Evolutionary conservation across 2,329 filamentous ascomycete genomes (phyloP), one percentile per base, ranked within the genome.

Genomic region (Metarhizium album): DNA sequence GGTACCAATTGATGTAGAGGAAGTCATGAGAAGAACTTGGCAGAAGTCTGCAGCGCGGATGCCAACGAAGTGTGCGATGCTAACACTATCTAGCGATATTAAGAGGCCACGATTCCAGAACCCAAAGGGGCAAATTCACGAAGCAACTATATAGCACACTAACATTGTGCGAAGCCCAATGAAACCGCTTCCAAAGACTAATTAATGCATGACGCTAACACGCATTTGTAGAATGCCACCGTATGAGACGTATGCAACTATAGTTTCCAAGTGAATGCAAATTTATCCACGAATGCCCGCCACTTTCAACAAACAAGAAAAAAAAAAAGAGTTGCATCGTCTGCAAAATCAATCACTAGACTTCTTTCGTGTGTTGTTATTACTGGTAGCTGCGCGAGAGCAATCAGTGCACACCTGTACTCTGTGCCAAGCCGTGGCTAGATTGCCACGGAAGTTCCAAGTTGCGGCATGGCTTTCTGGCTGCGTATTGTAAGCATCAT

Each of bases 401-500:
- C 65, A 65, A 38, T 69, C 66, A 11, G 64, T 59, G 31, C 62
- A 69, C 3, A 72, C 58, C 45, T 60, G 64, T 3, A 84, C 69
- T 2, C 80, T 74, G 60, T 85, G 80, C 82, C 82, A 85, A 1
- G 80, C 81, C n/a, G 78, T 83, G 2, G 80, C 79, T 50, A 84
- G 68, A 61, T 84, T 84, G 0, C 82, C 82, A 2, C 81, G 70
- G 35, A 82, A 68, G 54, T 85, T 85, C 65, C 80, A 85, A 29
- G 80, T 82, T 33, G 73, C 73, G 38, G 70, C 70, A 55, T 82
- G 78, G 38, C 66, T 74, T 60, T 83, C 78, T 1, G 82, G 82
- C 64, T 86, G 82, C 0, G 78, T 79, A 55, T 85, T 85, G 62
- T 85, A 85, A 2, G 74, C 69, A 56, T 82, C 79, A 59, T 86